phyloP scores from a whole-genome alignment of 2,329 filamentous ascomycete species.

The Scorias spongiosa region DNA sequence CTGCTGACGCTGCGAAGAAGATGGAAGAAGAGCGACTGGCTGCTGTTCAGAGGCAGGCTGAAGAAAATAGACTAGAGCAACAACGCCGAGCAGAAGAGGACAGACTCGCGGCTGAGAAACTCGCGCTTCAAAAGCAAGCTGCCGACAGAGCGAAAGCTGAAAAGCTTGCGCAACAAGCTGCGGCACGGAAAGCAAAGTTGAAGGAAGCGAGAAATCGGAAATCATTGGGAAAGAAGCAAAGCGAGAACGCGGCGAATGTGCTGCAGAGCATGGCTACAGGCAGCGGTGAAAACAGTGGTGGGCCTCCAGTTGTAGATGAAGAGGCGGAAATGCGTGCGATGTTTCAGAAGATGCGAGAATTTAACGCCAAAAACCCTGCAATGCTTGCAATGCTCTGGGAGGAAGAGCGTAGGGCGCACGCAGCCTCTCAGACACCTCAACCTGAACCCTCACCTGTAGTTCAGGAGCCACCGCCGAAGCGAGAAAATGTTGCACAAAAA shows the following conservation, averaged over 20 bases:
- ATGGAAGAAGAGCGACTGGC: constrained; percentile 17
- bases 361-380: constrained; percentile 39
- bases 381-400: constrained; percentile 42
- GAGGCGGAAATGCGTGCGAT: constrained; percentile 38
- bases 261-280: constrained; percentile 12
- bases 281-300: not conserved
- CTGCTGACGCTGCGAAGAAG: constrained; percentile 19
- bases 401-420: constrained; percentile 30
- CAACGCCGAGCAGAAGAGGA: constrained; percentile 14
- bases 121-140: constrained; percentile 1
- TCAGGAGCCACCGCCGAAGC: constrained; percentile 3
- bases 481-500: not conserved
- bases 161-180: constrained; percentile 10
- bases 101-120: constrained; percentile 8
- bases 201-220: constrained; percentile 18
- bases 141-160: constrained; percentile 9
- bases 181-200: constrained; percentile 13
- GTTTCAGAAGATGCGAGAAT: constrained; percentile 43
- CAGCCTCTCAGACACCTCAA: constrained; percentile 4
- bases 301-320: constrained; percentile 20
- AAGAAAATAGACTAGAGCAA: constrained; percentile 13
- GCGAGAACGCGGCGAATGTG: constrained; percentile 14
- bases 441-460: constrained; percentile 3
- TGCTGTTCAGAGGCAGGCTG: constrained; percentile 16
- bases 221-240: constrained; percentile 14